Evolutionary conservation across 2,329 filamentous ascomycete genomes (phyloP), one percentile per base, ranked within the genome.

Genomic region (Amauroascus verrucosus): DNA sequence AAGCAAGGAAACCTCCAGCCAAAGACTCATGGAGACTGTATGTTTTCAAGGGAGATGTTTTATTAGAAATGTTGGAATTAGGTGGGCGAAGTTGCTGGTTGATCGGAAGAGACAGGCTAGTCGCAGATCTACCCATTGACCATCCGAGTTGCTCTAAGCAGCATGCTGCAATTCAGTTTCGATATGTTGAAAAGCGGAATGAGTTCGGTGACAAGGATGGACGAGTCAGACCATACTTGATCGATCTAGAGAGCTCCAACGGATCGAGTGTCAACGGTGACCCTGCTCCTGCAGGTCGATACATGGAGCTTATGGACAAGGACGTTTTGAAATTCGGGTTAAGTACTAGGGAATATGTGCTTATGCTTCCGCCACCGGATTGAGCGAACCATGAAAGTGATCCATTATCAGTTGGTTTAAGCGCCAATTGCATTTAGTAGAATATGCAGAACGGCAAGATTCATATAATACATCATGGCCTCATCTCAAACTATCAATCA

Each of bases 101-200:
- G 22, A 74, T 96, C 7, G 93, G 93, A 0, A 78, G 90, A 45
- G 90, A 96, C 62, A 69, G 78, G 51, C 74, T 84, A 4, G 84
- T 98, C 2, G 88, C 87, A 1, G 93, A 98, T 66, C 75, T 95
- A 54, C 74, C 81, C 1, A 80, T 94, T 6, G 88, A 95, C 64
- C 91, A 98, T 65, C 89, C 90, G 0, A 96, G 88, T 68, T 83
- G 89, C 63, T 95, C 88, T 67, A 94, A 94, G 69, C 93, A 98
- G 70, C 93, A 98, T 68, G 91, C 91, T 0, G 93, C 90, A 7
- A 79, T 98, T 41, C 93, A 98, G 67, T 98, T 98, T 64, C 82
- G 93, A 35, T 84, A 88, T 65, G 81, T 85, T 18, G 86, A 88
- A 63, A 89, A 85, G 70, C 81, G 81, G 57, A 88, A 94, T 61